Percentiles rank a stretch among this genome's conserved stretches.
phyloP scores from a whole-genome alignment of 768 basidiomycete genomes.

The Boletus eberwhitei region DNA sequence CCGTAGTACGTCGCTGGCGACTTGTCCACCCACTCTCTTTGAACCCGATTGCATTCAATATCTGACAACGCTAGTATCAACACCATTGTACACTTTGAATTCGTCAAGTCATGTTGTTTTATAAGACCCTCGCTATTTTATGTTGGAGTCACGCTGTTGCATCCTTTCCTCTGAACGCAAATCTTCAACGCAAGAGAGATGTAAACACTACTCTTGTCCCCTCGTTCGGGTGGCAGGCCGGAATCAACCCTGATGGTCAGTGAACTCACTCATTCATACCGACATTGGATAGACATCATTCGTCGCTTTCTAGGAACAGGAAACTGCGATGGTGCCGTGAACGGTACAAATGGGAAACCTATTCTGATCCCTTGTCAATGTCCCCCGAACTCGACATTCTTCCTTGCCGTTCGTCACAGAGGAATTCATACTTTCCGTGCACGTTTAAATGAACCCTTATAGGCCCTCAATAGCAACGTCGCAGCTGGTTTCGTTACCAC shows the following conservation, averaged over 20 bases:
- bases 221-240: conserved; percentile 53
- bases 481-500: conserved; percentile 61
- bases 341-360: conserved; percentile 50
- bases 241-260: conserved; percentile 58
- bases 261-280: conserved; percentile 11
- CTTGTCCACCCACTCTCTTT: conserved; percentile 6
- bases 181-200: conserved; percentile 34
- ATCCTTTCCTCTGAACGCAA: conserved; percentile 18
- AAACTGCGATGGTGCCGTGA: conserved; percentile 65
- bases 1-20: conserved; percentile 18
- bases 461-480: conserved; percentile 49
- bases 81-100: background rate
- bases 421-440: background rate
- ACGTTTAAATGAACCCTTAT: conserved; percentile 18
- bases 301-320: conserved; percentile 43
- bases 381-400: conserved; percentile 53
- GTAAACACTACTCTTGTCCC: conserved; percentile 58
- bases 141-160: conserved; percentile 3
- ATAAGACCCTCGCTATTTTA: conserved; percentile 5
- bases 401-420: conserved; percentile 42
- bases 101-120: conserved; percentile 16
- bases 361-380: conserved; percentile 65
- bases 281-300: background rate
- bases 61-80: background rate
- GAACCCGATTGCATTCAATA: background rate